Evolutionary conservation across 2,329 filamentous ascomycete genomes (phyloP), one percentile per base, ranked within the genome.

Genomic region (Dothistroma pini): DNA sequence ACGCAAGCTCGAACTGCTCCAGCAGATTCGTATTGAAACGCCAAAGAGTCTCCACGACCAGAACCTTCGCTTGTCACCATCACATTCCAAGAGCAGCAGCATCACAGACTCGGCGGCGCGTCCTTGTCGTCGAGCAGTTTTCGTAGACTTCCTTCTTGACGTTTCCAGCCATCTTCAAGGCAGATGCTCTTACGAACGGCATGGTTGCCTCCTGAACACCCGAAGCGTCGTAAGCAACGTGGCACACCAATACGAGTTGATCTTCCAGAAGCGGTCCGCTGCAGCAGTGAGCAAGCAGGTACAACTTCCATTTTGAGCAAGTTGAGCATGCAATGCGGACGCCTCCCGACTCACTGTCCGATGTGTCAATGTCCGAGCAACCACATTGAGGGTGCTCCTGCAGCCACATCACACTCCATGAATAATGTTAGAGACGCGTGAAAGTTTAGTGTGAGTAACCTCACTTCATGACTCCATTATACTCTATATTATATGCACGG

Each of bases 281-380:
- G 50, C 50, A 53, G 50, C 31, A 53, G 19, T 50, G 25, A 53
- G 50, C 49, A 52, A 31, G 49, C 49, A 52, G 7, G 19, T n/a
- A 34, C 31, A 21, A 9, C 25, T 53, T 53, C 51, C 51, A n/a
- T n/a, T 35, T 35, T 16, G 51, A 32, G 51, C 51, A 11, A 12
- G 2, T 19, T 29, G 12, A 35, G 8, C 31, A 53, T 53, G 49
- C 49, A 31, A 31, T 3, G 25, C 44, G n/a, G 25, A 51, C 21
- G 48, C 1, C 29, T 29, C 48, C 19, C 48, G 48, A 9, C 22
- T 25, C 12, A 12, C 12, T 29, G 11, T 51, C 48, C 48, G 48
- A 51, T 6, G 12, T 25, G 48, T 1, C 35, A 8, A 4, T 4
- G 21, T 29, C 48, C 2, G 21, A 29, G 14, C 22, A 21, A 25